phyloP scores from a whole-genome alignment of 345 rosid genomes.

The Adansonia digitata region DNA sequence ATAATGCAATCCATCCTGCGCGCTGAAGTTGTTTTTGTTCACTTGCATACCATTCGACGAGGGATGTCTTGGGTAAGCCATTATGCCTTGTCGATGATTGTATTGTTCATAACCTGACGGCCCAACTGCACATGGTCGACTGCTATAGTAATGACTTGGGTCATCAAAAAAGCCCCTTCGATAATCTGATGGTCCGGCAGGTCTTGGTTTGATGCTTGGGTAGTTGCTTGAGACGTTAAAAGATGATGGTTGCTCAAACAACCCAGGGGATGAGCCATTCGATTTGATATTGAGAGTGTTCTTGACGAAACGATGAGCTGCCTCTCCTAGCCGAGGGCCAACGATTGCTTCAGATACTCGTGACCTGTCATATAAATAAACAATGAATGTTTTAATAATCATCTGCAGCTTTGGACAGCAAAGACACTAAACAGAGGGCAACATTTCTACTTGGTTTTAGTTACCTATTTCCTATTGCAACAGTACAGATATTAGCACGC shows the following conservation, averaged over 20 bases:
- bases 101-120: conserved; percentile 45
- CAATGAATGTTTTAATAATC: not conserved
- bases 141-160: conserved; percentile 25
- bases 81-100: conserved; percentile 33
- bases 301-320: conserved; percentile 96
- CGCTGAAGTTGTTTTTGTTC: conserved; percentile 30
- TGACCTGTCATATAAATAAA: conserved; percentile 45
- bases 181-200: conserved; percentile 53
- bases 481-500: not conserved
- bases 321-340: conserved; percentile 77
- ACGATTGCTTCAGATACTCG: conserved; percentile 74
- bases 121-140: conserved; percentile 55
- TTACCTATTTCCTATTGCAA: no score
- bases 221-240: conserved; percentile 41
- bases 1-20: conserved; percentile 38
- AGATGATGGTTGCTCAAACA: conserved; percentile 39
- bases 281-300: conserved; percentile 76
- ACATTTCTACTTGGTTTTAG: no score
- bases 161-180: conserved; percentile 49
- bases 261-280: conserved; percentile 47
- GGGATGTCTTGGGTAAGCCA: conserved; percentile 39
- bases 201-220: conserved; percentile 45
- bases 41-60: conserved; percentile 44
- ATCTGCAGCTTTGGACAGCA: not conserved
- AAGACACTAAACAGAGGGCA: conserved; percentile 2